phyloP scores from a whole-genome alignment of 805 yeast genomes.

The Barnettozyma salicaria region DNA sequence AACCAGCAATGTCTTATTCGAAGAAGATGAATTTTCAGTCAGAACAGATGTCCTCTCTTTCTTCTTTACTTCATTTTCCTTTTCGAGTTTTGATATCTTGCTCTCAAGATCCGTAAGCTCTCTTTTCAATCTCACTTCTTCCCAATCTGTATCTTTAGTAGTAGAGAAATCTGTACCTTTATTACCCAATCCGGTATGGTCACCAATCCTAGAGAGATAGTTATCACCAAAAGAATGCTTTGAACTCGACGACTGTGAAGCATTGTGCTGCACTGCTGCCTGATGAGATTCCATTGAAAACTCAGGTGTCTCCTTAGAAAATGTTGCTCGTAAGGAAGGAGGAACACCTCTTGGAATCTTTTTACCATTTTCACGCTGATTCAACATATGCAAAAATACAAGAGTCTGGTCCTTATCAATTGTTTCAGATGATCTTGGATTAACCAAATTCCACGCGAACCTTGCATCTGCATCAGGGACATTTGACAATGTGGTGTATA shows the following conservation, averaged over 20 bases:
- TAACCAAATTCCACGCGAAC: slow-evolving; percentile 92
- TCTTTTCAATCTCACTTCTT: slow-evolving; percentile 74
- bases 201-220: slow-evolving; percentile 53
- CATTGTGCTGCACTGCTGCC: slow-evolving; percentile 28
- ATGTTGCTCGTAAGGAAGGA: slow-evolving; percentile 82
- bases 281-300: slow-evolving; percentile 58
- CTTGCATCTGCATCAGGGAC: slow-evolving; percentile 83
- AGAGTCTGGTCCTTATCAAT: slow-evolving; percentile 91
- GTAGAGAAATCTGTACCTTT: slow-evolving; percentile 68
- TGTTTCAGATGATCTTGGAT: slow-evolving; percentile 80
- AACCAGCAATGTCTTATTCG: slow-evolving; percentile 29
- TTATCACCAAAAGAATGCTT: slow-evolving; percentile 45
- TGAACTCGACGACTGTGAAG: slow-evolving; percentile 12
- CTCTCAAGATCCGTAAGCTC: slow-evolving; percentile 70
- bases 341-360: slow-evolving; percentile 95
- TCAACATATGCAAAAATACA: slow-evolving; percentile 83
- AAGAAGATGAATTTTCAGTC: slow-evolving; percentile 24
- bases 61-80: slow-evolving; percentile 36
- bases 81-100: slow-evolving; percentile 52
- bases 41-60: slow-evolving; percentile 23
- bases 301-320: slow-evolving; percentile 76
- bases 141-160: slow-evolving; percentile 82
- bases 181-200: slow-evolving; percentile 29
- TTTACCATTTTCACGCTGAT: slow-evolving; percentile 80
- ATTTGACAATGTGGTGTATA: slow-evolving; percentile 60